phyloP scores from a whole-genome alignment of 2,329 filamentous ascomycete genomes.

The Cordyceps farinosa region DNA sequence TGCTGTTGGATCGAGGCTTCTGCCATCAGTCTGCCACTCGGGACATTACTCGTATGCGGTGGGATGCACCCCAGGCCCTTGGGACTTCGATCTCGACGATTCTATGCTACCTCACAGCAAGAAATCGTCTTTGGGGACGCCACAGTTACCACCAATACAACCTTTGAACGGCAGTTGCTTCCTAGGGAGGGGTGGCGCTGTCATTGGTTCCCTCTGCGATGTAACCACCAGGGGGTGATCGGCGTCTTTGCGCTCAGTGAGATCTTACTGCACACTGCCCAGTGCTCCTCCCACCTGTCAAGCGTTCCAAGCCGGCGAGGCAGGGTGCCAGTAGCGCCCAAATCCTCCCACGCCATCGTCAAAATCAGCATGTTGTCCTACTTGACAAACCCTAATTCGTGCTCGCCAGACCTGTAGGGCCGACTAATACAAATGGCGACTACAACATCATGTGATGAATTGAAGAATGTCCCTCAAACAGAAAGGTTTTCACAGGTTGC shows the following conservation, averaged over 20 bases:
- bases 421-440: background rate
- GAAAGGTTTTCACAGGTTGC: background rate
- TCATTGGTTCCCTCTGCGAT: conserved; percentile 23
- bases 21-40: background rate
- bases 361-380: background rate
- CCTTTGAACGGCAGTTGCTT: conserved; percentile 18
- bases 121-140: conserved; percentile 13
- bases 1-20: background rate
- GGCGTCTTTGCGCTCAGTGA: conserved; percentile 10
- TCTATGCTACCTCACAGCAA: conserved; percentile 14
- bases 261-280: conserved; percentile 11
- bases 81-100: conserved; percentile 15
- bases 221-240: conserved; percentile 26
- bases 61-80: conserved; percentile 19
- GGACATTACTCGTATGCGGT: conserved; percentile 7
- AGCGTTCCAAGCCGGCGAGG: background rate
- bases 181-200: conserved; percentile 17
- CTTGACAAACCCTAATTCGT: background rate
- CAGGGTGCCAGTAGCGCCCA: background rate
- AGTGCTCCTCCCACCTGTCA: background rate
- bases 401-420: background rate
- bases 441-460: background rate
- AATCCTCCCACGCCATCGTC: background rate
- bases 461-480: background rate
- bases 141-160: conserved; percentile 17